Evolutionary conservation across 1,284 basidiomycete species (phyloP), one percentile per base, ranked within the genome.

Genomic region (Phylloboletellus chloephorus): DNA sequence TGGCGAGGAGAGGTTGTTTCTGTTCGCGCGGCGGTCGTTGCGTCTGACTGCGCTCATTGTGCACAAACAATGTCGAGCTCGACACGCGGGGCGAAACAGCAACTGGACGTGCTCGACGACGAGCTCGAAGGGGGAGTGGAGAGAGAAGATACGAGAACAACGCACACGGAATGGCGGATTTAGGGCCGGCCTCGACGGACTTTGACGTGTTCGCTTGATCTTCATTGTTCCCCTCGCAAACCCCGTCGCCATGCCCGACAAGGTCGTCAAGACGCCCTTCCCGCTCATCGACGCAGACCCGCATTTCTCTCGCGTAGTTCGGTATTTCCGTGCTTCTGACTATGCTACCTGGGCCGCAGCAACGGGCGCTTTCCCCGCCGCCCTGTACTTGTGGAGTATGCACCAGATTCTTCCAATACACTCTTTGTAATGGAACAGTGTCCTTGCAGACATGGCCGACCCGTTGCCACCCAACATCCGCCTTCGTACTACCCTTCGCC

Each of bases 281-380:
- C 88, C 88, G 37, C 81, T 90, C 66, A 85, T 94, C 67, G 94
- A 97, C 67, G 71, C 79, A 3, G 96, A 98, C 73, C 95, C 95
- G 15, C 89, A 96, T 72, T 85, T 87, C 26, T 69, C 70, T 28
- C 82, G 96, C 33, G 95, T 98, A 29, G 69, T 98, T 22, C 72
- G 87, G 51, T 96, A 95, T 71, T 82, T 98, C 68, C 79, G 96
- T 30, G 72, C 79, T 10, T 84, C 84, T 6, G 96, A 98, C 73
- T 93, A 91, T 69, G 85, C 75, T 15, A 68, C 77, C 31, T 92
- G 92, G 88, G 90, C 81, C 12, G 84, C 74, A 34, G 77, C 76
- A 36, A 89, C 93, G 1, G 88, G 76, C 42, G 88, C 78, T 11
- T 86, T 88, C 57, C 91, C 91, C 11, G 71, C 73, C 23, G 76